phyloP scores from a whole-genome alignment of 164 flowering plant species.

The Tinospora cordifolia region DNA sequence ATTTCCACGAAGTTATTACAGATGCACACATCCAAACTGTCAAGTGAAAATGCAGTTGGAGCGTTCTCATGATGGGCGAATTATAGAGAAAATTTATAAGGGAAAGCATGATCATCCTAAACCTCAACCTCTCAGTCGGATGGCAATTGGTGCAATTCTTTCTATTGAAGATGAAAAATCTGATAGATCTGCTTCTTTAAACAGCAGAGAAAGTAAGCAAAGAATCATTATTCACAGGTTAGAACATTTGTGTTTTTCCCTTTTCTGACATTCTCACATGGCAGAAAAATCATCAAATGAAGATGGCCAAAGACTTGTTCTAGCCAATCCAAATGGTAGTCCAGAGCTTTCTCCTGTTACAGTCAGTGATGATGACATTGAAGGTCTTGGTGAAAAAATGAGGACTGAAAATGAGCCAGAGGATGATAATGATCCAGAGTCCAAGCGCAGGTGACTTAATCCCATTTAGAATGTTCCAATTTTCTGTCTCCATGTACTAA shows the following conservation, averaged over 20 bases:
- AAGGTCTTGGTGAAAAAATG: slow-evolving; percentile 22
- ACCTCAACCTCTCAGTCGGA: slow-evolving; percentile 47
- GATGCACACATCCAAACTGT: slow-evolving; percentile 81
- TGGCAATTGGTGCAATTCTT: slow-evolving; percentile 31
- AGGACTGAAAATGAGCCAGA: slow-evolving; percentile 34
- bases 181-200: slow-evolving; percentile 30
- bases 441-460: slow-evolving; percentile 16
- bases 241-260: not conserved
- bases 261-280: slow-evolving; percentile 3
- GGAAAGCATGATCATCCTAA: slow-evolving; percentile 83
- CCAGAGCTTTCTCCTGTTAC: slow-evolving; percentile 37
- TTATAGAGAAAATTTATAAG: slow-evolving; percentile 69
- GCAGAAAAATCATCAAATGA: slow-evolving; percentile 30
- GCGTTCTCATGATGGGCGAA: slow-evolving; percentile 66
- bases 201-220: slow-evolving; percentile 41
- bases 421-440: slow-evolving; percentile 44
- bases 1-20: slow-evolving; percentile 73
- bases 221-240: not conserved
- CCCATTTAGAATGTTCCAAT: slow-evolving; percentile 9
- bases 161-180: slow-evolving; percentile 51
- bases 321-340: slow-evolving; percentile 31
- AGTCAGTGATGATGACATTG: slow-evolving; percentile 34
- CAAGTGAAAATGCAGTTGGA: slow-evolving; percentile 79
- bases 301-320: slow-evolving; percentile 17
- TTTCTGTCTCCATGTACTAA: not conserved